Base-by-base conservation (phyloP, 805 yeast genomes). In the Cyberlindnera veronae region DNA sequence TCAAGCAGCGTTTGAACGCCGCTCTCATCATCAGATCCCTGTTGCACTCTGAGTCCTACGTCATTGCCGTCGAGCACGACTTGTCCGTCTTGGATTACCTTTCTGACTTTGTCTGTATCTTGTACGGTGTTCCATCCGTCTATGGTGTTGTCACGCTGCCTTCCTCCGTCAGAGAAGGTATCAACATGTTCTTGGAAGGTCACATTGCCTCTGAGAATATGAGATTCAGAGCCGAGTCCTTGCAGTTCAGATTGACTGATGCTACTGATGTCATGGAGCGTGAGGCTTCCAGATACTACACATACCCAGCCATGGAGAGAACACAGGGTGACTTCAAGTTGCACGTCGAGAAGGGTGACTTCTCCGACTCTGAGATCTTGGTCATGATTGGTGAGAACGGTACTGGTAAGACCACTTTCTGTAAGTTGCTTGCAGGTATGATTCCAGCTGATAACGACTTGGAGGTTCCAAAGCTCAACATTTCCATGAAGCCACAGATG, bases 341-440 rank as follows among this genome's bases (percentile, higher is more conserved):
- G 63, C 71, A 67, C 43, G 83, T 93, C 45, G 84, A 86, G 59
- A 60, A 77, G 32, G 99, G 99, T 69, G 90, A 84, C 44, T 93
- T 91, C 69, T 82, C 95, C 41, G 95, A 93, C 65, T 86, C 96
- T 31, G 99, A 93, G 72, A 93, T 93, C 56, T 76, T 93, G 58
- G 99, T 93, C 42, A 87, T 93, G 96, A 91, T 93, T 95, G 99
- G 99, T 63, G 99, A 93, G 71, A 93, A 93, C 66, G 99, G 99
- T 72, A 93, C 99, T 15, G 99, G 99, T 73, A 93, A 93, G 72
- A 93, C 99, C 30, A 93, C 99, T 13, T 82, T 93, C 72, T 91
- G 97, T 77, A 86, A 84, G 65, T 71, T 93, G 58, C 74, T 93
- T 58, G 98, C 99, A 17, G 99, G 98, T 61, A 88, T 88, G 20